Percentiles rank a stretch among this genome's conserved stretches.
Conservation (phyloP, 495 filamentous ascomycete species). For the Talaromyces proteolyticus region DNA sequence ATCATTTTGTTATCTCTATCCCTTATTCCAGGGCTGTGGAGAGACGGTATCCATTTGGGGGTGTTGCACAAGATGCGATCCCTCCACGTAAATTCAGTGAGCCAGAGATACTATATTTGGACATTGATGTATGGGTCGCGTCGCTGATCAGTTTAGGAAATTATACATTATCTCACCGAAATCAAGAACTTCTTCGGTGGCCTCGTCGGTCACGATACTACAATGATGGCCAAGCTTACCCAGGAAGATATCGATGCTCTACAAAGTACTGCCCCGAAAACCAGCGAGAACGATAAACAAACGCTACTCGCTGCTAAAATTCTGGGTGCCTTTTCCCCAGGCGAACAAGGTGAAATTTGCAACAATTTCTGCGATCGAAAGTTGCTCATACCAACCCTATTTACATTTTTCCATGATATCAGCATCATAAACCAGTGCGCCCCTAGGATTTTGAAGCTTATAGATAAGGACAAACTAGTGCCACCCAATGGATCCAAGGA, state of each 20-base stretch:
- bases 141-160: too few relatives aligned
- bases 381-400: neutral
- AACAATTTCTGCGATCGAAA: neutral
- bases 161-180: neutral
- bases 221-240: neutral
- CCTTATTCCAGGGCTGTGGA: neutral
- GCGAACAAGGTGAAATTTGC: neutral
- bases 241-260: neutral
- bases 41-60: neutral
- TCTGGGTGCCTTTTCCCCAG: neutral
- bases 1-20: neutral
- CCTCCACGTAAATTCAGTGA: neutral
- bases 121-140: too few relatives aligned
- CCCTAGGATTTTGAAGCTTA: neutral
- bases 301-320: neutral
- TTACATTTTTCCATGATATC: neutral
- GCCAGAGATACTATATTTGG: neutral
- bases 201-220: neutral
- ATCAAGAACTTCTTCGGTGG: neutral
- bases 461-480: neutral
- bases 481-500: neutral
- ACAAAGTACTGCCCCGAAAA: neutral
- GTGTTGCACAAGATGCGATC: neutral
- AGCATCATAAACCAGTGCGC: neutral
- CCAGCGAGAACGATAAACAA: neutral